Percentiles rank a stretch among this genome's conserved stretches.
These are phyloP conservation scores for Leccinum incarnatum DNA, from an alignment of 768 basidiomycete genomes.

Conservation along the genomic window DNA sequence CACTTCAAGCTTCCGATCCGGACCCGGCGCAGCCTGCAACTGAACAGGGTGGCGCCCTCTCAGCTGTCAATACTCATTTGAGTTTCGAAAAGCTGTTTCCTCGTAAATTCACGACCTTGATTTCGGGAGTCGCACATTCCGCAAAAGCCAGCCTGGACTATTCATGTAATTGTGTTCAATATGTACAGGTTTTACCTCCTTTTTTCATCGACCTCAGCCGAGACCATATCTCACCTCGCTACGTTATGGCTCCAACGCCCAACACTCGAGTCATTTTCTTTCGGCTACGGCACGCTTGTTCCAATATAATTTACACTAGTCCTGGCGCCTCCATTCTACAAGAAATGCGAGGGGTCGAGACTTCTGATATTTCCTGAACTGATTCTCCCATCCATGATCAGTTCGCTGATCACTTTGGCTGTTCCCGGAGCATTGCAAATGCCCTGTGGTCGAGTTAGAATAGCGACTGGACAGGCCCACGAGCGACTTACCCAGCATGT, in stretches of 20 bases:
- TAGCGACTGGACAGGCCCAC: background rate
- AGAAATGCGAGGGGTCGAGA: constrained; percentile 41
- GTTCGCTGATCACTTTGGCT: constrained; percentile 66
- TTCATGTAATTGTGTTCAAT: background rate
- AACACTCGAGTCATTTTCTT: background rate
- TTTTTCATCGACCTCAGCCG: background rate
- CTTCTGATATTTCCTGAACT: constrained; percentile 52
- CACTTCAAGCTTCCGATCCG: constrained; percentile 8
- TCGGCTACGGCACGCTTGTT: background rate
- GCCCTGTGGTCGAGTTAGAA: constrained; percentile 42
- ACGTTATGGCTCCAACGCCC: background rate
- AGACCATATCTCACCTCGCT: background rate
- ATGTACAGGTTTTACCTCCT: background rate
- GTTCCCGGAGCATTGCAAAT: constrained; percentile 86
- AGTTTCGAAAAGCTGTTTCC: background rate
- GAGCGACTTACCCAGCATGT: constrained; percentile 65
- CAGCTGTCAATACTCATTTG: background rate
- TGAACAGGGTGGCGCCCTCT: background rate
- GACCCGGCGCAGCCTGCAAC: constrained; percentile 2
- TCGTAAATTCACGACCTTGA: background rate
- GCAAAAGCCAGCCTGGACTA: too few relatives aligned
- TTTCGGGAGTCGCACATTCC: too few relatives aligned
- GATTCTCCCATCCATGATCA: constrained; percentile 66
- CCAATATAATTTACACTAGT: background rate
- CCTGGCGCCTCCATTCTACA: constrained; percentile 19